Conservation (phyloP, 2,329 filamentous ascomycete species). For the Ampelomyces quisqualis region DNA sequence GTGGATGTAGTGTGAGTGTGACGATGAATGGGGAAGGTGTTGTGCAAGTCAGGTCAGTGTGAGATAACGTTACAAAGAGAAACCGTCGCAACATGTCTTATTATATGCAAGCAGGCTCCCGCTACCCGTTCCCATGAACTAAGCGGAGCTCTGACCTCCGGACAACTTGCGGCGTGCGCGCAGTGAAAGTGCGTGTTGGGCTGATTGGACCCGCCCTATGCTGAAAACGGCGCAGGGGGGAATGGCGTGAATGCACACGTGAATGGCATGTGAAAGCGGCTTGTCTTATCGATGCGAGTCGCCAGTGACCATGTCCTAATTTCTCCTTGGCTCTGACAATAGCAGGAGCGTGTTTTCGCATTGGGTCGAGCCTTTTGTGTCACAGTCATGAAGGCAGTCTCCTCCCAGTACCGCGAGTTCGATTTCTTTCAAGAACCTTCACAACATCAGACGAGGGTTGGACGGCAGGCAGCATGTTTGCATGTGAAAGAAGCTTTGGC, state of each 20-base stretch:
- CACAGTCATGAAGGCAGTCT: too few relatives aligned
- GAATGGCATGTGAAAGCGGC: constrained; percentile 30
- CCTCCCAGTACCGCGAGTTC: background rate
- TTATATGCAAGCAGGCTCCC: constrained; percentile 23
- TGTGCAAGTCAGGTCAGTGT: constrained; percentile 10
- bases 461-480: constrained; percentile 16
- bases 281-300: constrained; percentile 23
- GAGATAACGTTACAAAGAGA: constrained; percentile 13
- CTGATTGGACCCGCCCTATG: constrained; percentile 13
- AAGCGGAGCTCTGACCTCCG: too few relatives aligned
- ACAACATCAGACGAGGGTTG: constrained; percentile 19
- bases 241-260: constrained; percentile 7
- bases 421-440: constrained; percentile 3
- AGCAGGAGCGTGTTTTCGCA: too few relatives aligned
- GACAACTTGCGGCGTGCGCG: too few relatives aligned
- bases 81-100: constrained; percentile 18
- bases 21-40: constrained; percentile 1
- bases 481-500: constrained; percentile 31
- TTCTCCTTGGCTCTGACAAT: too few relatives aligned
- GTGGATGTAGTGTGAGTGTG: constrained; percentile 2
- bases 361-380: too few relatives aligned
- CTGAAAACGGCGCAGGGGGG: constrained; percentile 27
- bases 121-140: constrained; percentile 11
- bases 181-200: constrained; percentile 20
- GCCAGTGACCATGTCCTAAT: constrained; percentile 2